phyloP scores from a whole-genome alignment of 2,329 filamentous ascomycete species.

The Aspergillus persii region DNA sequence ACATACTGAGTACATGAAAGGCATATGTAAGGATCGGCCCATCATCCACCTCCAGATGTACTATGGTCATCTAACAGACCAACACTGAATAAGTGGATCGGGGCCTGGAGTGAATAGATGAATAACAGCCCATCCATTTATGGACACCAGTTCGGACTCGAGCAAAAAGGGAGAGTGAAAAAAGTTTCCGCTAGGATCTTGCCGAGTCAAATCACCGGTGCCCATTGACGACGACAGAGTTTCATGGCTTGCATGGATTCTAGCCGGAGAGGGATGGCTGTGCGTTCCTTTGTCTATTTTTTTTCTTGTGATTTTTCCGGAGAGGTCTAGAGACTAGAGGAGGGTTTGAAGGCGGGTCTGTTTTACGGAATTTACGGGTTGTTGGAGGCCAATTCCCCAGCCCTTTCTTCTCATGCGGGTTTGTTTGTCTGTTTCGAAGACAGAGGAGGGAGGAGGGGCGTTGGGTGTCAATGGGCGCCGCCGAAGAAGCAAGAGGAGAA shows the following conservation, averaged over 20 bases:
- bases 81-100: not conserved
- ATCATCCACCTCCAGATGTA: not conserved
- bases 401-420: not conserved
- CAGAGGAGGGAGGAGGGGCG: not conserved
- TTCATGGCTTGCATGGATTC: constrained; percentile 18
- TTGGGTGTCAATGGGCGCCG: not conserved
- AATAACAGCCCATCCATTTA: no score
- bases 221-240: constrained; percentile 12
- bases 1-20: no score
- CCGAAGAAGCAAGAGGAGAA: not conserved
- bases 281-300: not conserved
- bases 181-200: constrained; percentile 13
- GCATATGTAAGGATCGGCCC: not conserved
- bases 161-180: constrained; percentile 2
- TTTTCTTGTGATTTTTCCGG: not conserved
- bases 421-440: not conserved
- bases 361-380: not conserved
- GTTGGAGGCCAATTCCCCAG: no score
- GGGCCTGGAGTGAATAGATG: not conserved
- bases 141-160: not conserved
- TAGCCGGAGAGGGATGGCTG: constrained; percentile 7
- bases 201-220: constrained; percentile 9
- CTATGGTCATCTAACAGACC: no score
- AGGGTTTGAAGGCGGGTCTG: not conserved
- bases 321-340: no score